phyloP scores from a whole-genome alignment of 1,284 basidiomycete species.

The Ustilago loliicola region DNA sequence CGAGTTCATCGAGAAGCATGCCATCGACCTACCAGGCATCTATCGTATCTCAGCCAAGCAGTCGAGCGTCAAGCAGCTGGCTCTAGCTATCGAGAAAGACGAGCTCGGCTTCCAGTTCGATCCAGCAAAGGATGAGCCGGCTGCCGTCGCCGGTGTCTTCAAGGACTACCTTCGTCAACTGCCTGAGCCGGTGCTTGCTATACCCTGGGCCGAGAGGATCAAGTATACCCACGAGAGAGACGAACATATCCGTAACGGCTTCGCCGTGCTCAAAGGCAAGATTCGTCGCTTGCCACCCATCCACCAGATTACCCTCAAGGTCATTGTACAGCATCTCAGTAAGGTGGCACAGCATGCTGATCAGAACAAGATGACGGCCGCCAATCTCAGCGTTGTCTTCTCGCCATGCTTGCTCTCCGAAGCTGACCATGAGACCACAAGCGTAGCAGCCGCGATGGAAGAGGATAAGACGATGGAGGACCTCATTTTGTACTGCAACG shows the following conservation, averaged over 20 bases:
- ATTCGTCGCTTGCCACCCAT: conserved; percentile 76
- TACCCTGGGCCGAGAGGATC: conserved; percentile 83
- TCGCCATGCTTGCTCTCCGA: conserved; percentile 67
- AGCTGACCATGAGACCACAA: conserved; percentile 60
- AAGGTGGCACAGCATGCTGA: conserved; percentile 79
- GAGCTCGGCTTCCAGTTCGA: conserved; percentile 87
- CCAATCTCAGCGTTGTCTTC: conserved; percentile 72
- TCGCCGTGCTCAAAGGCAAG: conserved; percentile 64
- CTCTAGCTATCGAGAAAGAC: conserved; percentile 89
- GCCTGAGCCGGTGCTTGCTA: conserved; percentile 91
- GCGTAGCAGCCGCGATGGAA: conserved; percentile 65
- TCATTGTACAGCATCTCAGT: conserved; percentile 88
- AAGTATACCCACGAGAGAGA: conserved; percentile 65
- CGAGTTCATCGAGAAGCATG: conserved; percentile 82
- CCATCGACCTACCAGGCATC: conserved; percentile 76
- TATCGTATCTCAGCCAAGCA: conserved; percentile 79
- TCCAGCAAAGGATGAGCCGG: conserved; percentile 82
- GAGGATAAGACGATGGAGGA: conserved; percentile 67
- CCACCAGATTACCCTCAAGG: conserved; percentile 88
- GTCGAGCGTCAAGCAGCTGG: conserved; percentile 85
- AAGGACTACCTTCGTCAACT: conserved; percentile 93
- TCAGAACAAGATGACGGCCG: conserved; percentile 93
- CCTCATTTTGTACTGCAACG: conserved; percentile 59
- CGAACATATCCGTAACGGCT: conserved; percentile 76
- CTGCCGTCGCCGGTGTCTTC: conserved; percentile 88